Conservation (phyloP, 192 early-diverging fungal species). For the Phlyctochytrium arcticum region DNA sequence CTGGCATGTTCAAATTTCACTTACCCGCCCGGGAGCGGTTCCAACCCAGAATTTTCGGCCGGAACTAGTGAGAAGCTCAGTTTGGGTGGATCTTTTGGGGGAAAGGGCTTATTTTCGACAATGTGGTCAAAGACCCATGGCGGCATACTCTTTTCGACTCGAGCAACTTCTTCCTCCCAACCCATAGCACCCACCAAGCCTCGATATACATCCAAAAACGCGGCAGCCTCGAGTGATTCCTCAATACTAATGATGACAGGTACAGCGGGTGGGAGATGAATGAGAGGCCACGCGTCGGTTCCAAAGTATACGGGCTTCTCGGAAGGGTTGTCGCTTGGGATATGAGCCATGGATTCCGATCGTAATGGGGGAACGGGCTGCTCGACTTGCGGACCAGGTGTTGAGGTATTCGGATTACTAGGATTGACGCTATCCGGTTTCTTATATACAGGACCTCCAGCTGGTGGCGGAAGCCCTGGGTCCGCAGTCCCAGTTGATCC, state of each 20-base stretch:
- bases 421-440: background rate
- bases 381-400: background rate
- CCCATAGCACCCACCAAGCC: slow-evolving; percentile 53
- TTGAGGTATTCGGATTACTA: too few relatives aligned
- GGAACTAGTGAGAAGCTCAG: slow-evolving; percentile 76
- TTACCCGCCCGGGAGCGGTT: slow-evolving; percentile 45
- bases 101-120: slow-evolving; percentile 49
- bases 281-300: too few relatives aligned
- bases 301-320: background rate
- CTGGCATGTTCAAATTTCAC: slow-evolving; percentile 6
- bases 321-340: background rate
- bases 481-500: too few relatives aligned
- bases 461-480: background rate
- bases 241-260: slow-evolving; percentile 67
- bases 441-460: background rate
- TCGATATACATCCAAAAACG: slow-evolving; percentile 67
- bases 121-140: slow-evolving; percentile 83
- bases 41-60: slow-evolving; percentile 54
- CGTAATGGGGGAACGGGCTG: background rate
- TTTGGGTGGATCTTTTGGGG: slow-evolving; percentile 74
- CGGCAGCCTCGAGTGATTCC: slow-evolving; percentile 68
- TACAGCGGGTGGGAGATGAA: slow-evolving; percentile 61
- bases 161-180: slow-evolving; percentile 19
- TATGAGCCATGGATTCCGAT: background rate
- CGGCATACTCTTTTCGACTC: slow-evolving; percentile 70